Conservation (phyloP, 768 basidiomycete species). For the Lactarius psammicola region DNA sequence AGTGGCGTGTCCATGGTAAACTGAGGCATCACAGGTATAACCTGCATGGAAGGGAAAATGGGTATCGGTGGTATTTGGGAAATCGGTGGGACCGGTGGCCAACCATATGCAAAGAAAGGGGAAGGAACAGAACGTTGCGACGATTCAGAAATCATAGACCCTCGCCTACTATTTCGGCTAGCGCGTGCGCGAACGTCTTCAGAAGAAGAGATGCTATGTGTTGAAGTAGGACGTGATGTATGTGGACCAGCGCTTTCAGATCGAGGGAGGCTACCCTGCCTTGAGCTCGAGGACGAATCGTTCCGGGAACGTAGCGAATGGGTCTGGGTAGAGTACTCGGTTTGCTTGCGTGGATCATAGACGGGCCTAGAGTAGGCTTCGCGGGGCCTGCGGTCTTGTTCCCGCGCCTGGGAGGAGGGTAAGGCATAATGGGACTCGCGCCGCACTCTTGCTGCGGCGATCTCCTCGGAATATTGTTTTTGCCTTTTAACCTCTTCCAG, state of each 20-base stretch:
- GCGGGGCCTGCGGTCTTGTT: conserved; percentile 20
- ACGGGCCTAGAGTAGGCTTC: conserved; percentile 26
- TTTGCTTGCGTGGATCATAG: conserved; percentile 27
- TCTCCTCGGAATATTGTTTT: conserved; percentile 26
- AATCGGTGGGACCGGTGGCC: conserved; percentile 16
- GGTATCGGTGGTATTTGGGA: conserved; percentile 24
- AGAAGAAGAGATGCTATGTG: conserved; percentile 18
- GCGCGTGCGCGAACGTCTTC: conserved; percentile 23
- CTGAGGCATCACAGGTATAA: conserved; percentile 27
- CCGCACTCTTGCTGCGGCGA: conserved; percentile 25
- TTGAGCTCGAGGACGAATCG: conserved; percentile 23
- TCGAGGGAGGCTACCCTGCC: conserved; percentile 11
- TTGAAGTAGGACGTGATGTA: conserved; percentile 17
- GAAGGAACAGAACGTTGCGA: conserved; percentile 16
- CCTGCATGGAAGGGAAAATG: conserved; percentile 18
- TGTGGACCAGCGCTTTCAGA: conserved; percentile 18
- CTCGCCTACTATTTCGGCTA: conserved; percentile 16
- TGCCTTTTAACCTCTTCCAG: conserved; percentile 44
- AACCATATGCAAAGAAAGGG: conserved; percentile 20
- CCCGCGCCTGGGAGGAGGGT: conserved; percentile 14
- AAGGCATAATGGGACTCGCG: conserved; percentile 13
- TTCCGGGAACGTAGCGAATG: not conserved
- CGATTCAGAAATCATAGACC: conserved; percentile 23
- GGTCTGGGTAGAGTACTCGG: not conserved
- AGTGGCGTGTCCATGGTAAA: conserved; percentile 29